phyloP scores from a whole-genome alignment of 306 rosid species.

The Cucurbita ficifolia region DNA sequence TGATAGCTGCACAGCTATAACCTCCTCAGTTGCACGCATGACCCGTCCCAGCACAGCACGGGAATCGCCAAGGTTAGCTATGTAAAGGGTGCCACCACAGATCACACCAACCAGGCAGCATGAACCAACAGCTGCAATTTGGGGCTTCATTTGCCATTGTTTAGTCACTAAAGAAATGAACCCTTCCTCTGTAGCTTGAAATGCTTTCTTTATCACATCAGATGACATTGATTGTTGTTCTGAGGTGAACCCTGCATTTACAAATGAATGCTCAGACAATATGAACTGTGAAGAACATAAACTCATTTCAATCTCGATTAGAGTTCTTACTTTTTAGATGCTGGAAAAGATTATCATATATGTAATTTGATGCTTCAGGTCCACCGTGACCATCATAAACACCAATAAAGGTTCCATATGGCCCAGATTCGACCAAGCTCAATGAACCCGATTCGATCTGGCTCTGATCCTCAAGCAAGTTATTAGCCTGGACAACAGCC shows the following conservation, averaged over 20 bases:
- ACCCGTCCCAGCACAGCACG: conserved; percentile 83
- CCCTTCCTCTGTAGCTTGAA: conserved; percentile 91
- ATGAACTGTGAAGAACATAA: neutral
- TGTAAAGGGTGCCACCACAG: conserved; percentile 59
- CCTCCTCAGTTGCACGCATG: conserved; percentile 68
- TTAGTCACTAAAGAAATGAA: conserved; percentile 64
- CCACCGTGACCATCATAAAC: conserved; percentile 92
- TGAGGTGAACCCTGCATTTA: conserved; percentile 49
- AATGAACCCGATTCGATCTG: conserved; percentile 85
- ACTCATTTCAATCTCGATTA: neutral
- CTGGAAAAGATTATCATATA: conserved; percentile 62
- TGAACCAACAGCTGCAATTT: conserved; percentile 90
- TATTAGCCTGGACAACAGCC: conserved; percentile 95
- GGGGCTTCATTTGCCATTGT: conserved; percentile 74
- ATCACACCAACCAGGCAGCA: conserved; percentile 81
- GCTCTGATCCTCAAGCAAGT: conserved; percentile 90
- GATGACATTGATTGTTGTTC: conserved; percentile 75
- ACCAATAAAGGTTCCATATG: conserved; percentile 73
- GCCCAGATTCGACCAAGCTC: conserved; percentile 58
- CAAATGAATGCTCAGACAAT: neutral
- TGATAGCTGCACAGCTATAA: conserved; percentile 66
- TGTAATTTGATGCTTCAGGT: conserved; percentile 82
- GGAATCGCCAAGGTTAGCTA: conserved; percentile 93
- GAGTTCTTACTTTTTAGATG: conserved; percentile 51
- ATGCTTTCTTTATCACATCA: conserved; percentile 82